Conservation (phyloP, 2,329 filamentous ascomycete species). For the Monosporascus cannonballus region DNA sequence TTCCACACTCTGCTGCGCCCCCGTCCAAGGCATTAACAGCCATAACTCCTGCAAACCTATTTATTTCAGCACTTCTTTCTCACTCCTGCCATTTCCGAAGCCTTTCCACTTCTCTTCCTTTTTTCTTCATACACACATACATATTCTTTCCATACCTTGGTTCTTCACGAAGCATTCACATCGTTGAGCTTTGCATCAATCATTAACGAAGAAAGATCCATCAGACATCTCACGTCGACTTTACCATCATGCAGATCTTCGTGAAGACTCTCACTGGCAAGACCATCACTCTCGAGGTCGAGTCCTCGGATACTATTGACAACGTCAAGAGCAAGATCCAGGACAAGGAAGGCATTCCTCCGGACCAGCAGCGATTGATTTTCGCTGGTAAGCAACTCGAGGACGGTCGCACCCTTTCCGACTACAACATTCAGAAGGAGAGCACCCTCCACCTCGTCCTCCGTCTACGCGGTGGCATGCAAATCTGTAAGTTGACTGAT, state of each 20-base stretch:
- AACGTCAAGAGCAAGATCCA: constrained; percentile 76
- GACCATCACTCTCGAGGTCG: constrained; percentile 48
- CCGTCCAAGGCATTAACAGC: constrained; percentile 9
- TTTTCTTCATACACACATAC: background rate
- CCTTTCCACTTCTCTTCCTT: constrained; percentile 19
- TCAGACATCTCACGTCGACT: constrained; percentile 6
- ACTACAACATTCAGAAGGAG: constrained; percentile 56
- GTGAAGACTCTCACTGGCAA: constrained; percentile 96
- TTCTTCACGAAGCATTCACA: constrained; percentile 4
- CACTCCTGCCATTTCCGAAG: constrained; percentile 3
- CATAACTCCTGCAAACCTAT: constrained; percentile 14
- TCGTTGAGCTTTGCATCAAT: constrained; percentile 5
- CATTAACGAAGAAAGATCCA: constrained; percentile 7
- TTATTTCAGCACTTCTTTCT: constrained; percentile 9
- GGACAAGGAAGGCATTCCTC: constrained; percentile 85
- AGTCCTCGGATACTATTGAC: too few relatives aligned
- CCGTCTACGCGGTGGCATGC: constrained; percentile 61
- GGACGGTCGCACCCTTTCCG: constrained; percentile 46
- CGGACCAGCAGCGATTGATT: constrained; percentile 78
- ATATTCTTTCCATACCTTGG: background rate
- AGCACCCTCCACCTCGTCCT: constrained; percentile 70
- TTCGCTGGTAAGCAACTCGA: constrained; percentile 57
- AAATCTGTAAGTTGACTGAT: constrained; percentile 50
- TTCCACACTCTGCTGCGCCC: constrained; percentile 27
- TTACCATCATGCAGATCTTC: constrained; percentile 85